phyloP scores from a whole-genome alignment of 75 land plant genomes.

The Pinus albicaulis region DNA sequence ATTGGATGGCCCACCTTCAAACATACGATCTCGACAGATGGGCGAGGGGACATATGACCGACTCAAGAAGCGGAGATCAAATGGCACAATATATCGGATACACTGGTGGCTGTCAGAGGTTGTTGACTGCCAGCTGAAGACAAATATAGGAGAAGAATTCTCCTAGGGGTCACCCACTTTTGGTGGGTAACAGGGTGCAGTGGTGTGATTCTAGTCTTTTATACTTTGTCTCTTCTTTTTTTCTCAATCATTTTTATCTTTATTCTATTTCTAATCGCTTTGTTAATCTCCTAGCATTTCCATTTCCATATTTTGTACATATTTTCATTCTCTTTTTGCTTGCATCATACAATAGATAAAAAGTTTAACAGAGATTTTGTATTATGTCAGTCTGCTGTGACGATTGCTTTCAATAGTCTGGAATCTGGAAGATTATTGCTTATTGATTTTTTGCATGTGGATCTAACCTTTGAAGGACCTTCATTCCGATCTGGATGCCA shows the following conservation, averaged over 20 bases:
- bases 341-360: neutral
- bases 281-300: neutral
- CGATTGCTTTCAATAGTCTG: neutral
- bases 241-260: neutral
- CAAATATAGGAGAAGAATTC: too few relatives aligned
- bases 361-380: neutral
- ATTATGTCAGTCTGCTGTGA: neutral
- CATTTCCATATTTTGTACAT: neutral
- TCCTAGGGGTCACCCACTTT: too few relatives aligned
- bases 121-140: too few relatives aligned
- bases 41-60: too few relatives aligned
- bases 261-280: neutral
- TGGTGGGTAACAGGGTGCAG: neutral
- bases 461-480: conserved; percentile 74
- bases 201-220: neutral
- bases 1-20: too few relatives aligned
- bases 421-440: neutral
- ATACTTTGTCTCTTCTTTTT: neutral
- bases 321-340: neutral
- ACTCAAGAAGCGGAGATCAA: too few relatives aligned
- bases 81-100: too few relatives aligned
- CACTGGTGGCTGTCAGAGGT: too few relatives aligned
- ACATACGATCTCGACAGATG: too few relatives aligned
- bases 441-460: neutral
- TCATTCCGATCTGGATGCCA: conserved; percentile 96